Conservation (phyloP, 768 basidiomycete species). For the Hydnomerulius pinastri region DNA sequence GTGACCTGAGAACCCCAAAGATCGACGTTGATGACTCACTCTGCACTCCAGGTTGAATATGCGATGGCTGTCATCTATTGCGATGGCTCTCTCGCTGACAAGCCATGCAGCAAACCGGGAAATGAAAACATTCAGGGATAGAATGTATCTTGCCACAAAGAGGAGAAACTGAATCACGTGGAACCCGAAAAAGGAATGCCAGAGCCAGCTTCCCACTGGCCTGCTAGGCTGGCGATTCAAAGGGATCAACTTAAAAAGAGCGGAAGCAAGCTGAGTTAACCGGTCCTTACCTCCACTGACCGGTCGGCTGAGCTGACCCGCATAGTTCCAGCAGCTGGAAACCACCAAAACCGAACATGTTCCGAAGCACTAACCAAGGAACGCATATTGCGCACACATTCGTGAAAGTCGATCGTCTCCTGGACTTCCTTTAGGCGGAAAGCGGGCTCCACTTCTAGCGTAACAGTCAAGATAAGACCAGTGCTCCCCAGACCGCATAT, state of each 20-base stretch:
- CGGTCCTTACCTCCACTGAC: constrained; percentile 66
- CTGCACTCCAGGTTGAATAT: constrained; percentile 95
- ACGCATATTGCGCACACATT: constrained; percentile 60
- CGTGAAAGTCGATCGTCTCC: constrained; percentile 59
- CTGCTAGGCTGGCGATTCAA: constrained; percentile 46
- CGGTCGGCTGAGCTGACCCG: constrained; percentile 75
- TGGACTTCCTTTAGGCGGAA: constrained; percentile 81
- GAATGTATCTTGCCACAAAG: constrained; percentile 70
- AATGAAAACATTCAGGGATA: constrained; percentile 61
- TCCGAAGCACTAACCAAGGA: constrained; percentile 63
- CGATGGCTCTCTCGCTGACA: constrained; percentile 50
- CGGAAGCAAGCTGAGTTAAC: constrained; percentile 14
- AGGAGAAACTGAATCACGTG: constrained; percentile 85
- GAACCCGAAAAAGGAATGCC: constrained; percentile 70
- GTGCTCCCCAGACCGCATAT: constrained; percentile 91
- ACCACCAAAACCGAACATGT: constrained; percentile 97
- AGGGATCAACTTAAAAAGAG: constrained; percentile 11
- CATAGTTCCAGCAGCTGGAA: constrained; percentile 72
- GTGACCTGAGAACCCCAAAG: constrained; percentile 2
- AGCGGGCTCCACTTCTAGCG: constrained; percentile 76
- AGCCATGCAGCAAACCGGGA: constrained; percentile 72
- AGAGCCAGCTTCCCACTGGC: constrained; percentile 61
- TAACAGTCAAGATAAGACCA: constrained; percentile 80
- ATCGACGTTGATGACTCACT: constrained; percentile 49
- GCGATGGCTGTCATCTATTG: constrained; percentile 75